These are phyloP conservation scores for Stachybotrys chartarum DNA, from an alignment of 2,329 filamentous ascomycete species.

Conservation along the genomic window DNA sequence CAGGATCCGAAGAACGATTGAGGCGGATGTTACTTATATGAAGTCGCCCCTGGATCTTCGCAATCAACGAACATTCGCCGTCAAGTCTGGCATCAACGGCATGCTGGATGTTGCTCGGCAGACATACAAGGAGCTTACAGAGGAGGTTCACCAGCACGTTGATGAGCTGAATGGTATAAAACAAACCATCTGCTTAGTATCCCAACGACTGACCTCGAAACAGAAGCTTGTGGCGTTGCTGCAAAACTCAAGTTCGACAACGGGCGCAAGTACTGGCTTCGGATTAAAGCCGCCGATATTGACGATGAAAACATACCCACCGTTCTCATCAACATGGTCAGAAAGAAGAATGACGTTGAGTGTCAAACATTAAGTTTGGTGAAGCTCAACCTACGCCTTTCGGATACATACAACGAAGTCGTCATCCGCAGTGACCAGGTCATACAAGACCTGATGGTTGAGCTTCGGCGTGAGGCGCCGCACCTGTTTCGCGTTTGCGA, in stretches of 20 bases:
- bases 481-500: conserved; percentile 79
- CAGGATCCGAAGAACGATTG: conserved; percentile 64
- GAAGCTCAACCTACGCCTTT: conserved; percentile 72
- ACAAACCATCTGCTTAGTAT: background rate
- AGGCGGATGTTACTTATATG: conserved; percentile 73
- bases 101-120: conserved; percentile 83
- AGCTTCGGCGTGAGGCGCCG: conserved; percentile 66
- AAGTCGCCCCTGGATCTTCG: conserved; percentile 75
- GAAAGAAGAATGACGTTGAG: conserved; percentile 69
- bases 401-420: conserved; percentile 76
- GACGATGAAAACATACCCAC: conserved; percentile 54
- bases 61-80: conserved; percentile 85
- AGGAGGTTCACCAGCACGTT: conserved; percentile 68
- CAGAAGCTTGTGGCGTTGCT: conserved; percentile 50
- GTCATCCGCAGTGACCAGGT: conserved; percentile 74
- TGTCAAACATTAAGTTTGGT: conserved; percentile 82
- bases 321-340: conserved; percentile 69
- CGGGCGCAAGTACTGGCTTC: conserved; percentile 72
- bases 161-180: conserved; percentile 55
- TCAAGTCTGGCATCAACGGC: conserved; percentile 77
- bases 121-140: conserved; percentile 81
- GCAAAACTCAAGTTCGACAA: conserved; percentile 70
- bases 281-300: conserved; percentile 55
- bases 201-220: background rate
- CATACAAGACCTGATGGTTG: conserved; percentile 62